Percentiles rank a stretch among this genome's conserved stretches.
phyloP scores from a whole-genome alignment of 257 asterid genomes.

The Fraxinus quadrangulata region DNA sequence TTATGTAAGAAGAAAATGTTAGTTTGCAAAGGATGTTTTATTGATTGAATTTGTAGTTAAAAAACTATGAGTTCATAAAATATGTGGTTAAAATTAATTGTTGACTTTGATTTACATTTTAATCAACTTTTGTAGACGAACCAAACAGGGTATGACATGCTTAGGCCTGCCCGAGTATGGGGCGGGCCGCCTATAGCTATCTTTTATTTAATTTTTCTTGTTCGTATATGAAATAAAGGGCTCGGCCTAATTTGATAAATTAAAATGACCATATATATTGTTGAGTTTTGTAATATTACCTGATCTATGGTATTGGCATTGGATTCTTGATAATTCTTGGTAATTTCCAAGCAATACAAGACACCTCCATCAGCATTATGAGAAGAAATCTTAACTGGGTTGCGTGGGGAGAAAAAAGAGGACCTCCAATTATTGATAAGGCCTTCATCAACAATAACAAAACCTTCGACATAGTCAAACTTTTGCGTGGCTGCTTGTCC shows the following conservation, averaged over 20 bases:
- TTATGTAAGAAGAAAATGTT: conserved; percentile 15
- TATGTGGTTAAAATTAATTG: too few species aligned
- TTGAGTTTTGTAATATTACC: conserved; percentile 34
- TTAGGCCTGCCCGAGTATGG: too few species aligned
- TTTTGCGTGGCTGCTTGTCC: conserved; percentile 39
- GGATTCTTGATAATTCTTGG: conserved; percentile 56
- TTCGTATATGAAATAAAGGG: background rate
- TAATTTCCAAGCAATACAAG: conserved; percentile 68
- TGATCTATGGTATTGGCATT: conserved; percentile 45
- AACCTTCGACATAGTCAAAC: conserved; percentile 81
- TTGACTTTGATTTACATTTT: too few species aligned
- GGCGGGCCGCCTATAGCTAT: too few species aligned
- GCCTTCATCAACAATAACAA: conserved; percentile 73
- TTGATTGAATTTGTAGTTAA: background rate
- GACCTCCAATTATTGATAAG: conserved; percentile 83
- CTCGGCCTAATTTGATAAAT: background rate
- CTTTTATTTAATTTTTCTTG: too few species aligned
- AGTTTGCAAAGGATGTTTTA: conserved; percentile 18
- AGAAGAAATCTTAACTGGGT: conserved; percentile 68
- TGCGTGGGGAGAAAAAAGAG: conserved; percentile 68
- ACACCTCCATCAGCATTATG: conserved; percentile 57
- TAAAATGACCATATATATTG: background rate
- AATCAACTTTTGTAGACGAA: too few species aligned
- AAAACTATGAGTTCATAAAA: too few species aligned
- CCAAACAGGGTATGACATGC: too few species aligned